phyloP scores from a whole-genome alignment of 768 basidiomycete genomes.

The Collybia mongolica region DNA sequence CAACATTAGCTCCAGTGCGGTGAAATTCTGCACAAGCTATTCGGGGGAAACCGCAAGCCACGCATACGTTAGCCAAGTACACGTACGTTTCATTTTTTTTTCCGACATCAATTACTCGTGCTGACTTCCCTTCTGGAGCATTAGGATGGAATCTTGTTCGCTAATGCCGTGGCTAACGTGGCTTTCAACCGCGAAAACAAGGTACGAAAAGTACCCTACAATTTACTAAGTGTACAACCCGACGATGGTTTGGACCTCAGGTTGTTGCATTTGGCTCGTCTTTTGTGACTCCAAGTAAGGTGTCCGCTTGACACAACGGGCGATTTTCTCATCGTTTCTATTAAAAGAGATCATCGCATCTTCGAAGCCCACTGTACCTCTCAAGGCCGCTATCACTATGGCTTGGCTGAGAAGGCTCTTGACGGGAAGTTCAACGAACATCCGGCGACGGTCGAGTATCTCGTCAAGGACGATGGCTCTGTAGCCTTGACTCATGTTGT shows the following conservation, averaged over 20 bases:
- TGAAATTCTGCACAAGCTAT: constrained; percentile 16
- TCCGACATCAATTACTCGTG: not conserved
- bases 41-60: constrained; percentile 14
- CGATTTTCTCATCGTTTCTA: not conserved
- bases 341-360: constrained; percentile 23
- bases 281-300: constrained; percentile 39
- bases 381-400: constrained; percentile 32
- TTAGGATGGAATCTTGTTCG: constrained; percentile 15
- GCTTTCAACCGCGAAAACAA: constrained; percentile 13
- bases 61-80: constrained; percentile 20
- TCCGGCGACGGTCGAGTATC: constrained; percentile 38
- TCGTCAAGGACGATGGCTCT: constrained; percentile 35
- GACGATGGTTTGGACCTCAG: constrained; percentile 22
- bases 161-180: constrained; percentile 18
- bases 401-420: constrained; percentile 35
- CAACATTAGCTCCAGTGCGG: constrained; percentile 11
- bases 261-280: constrained; percentile 44
- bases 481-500: constrained; percentile 37
- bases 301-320: not conserved
- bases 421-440: constrained; percentile 38
- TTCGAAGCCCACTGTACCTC: constrained; percentile 32
- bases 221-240: not conserved
- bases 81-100: constrained; percentile 10
- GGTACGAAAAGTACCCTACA: not conserved
- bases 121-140: not conserved